phyloP scores from a whole-genome alignment of 352 stramenopile species.

The Phytopythium oedochilum region DNA sequence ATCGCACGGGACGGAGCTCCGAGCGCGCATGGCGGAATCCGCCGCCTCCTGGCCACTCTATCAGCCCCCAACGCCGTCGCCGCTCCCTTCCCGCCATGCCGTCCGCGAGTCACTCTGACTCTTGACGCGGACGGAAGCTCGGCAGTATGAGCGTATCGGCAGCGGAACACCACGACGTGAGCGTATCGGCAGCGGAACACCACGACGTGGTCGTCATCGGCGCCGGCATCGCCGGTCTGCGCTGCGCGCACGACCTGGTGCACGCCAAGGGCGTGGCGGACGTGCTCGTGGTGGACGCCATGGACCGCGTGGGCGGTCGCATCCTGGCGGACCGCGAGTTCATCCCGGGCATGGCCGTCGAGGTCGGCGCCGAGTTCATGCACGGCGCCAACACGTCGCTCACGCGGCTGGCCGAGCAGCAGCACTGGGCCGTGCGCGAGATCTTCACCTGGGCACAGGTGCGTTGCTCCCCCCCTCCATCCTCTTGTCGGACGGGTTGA shows the following conservation, averaged over 20 bases:
- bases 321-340: slow-evolving; percentile 62
- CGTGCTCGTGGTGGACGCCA: slow-evolving; percentile 73
- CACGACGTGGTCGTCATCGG: slow-evolving; percentile 72
- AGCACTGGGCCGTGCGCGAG: slow-evolving; percentile 64
- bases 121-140: background rate
- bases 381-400: slow-evolving; percentile 77
- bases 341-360: slow-evolving; percentile 64
- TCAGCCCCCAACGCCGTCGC: background rate
- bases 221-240: slow-evolving; percentile 58
- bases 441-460: slow-evolving; percentile 88
- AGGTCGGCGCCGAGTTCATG: slow-evolving; percentile 71
- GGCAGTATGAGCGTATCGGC: background rate
- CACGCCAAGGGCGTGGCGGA: slow-evolving; percentile 48
- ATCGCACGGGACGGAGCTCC: too few species aligned
- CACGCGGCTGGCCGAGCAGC: slow-evolving; percentile 56
- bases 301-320: slow-evolving; percentile 55
- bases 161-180: too few species aligned
- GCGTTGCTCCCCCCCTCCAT: slow-evolving; percentile 10
- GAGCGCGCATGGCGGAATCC: slow-evolving; percentile 8
- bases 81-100: background rate
- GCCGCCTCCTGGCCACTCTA: background rate
- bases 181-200: slow-evolving; percentile 15
- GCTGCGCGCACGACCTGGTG: slow-evolving; percentile 57
- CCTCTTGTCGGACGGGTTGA: too few species aligned
- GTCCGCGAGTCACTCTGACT: background rate